Base-by-base conservation (phyloP, 23 red algal genomes). In the Gracilaria domingensis region DNA sequence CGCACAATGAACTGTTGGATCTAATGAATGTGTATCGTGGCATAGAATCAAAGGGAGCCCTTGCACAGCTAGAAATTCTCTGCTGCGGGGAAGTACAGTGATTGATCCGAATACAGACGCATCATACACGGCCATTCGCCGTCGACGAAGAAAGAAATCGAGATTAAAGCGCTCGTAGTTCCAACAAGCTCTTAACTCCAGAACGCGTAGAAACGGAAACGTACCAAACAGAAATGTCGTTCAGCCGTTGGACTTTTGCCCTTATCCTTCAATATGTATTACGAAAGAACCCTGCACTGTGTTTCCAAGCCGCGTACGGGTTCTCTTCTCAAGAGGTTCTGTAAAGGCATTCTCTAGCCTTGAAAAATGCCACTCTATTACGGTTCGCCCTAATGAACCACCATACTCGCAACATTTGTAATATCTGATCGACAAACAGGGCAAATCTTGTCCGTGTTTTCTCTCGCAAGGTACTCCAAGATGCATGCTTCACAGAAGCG, bases 401-500 rank as follows among this genome's bases (percentile, higher is more conserved):
- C 72, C 72, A 77, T 77, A 23, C 72, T 49, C 5, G 38, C 72
- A 50, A 77, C 72, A 51, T 77, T 77, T 13, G 39, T 77, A 42
- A 82, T 34, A 36, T 82, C 54, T 6, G 33, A 82, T 62, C 79
- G 47, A 80, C 87, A 90, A 67, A 81, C 48, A 24, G 87, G 87
- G 37, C 87, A 90, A 12, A 59, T 75, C 49, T 80, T 57, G 17
- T 45, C 72, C n/a, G 72, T 26, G 14, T 74, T 70, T 65, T 75
- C 37, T 66, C 87, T 64, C 17, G 66, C 51, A 24, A 90, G 71
- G 39, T 90, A 77, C n/a, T 81, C 70, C 51, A 80, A 17, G 37
- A 90, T 90, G 56, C 87, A 89, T 24, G 47, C 18, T 78, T 75
- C 70, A 24, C 85, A 89, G 13, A 65, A 89, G 5, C 36, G 48